Percentiles rank a stretch among this genome's conserved stretches.
Conservation (phyloP, 1,284 basidiomycete genomes). For the Papiliotrema flavescens region DNA sequence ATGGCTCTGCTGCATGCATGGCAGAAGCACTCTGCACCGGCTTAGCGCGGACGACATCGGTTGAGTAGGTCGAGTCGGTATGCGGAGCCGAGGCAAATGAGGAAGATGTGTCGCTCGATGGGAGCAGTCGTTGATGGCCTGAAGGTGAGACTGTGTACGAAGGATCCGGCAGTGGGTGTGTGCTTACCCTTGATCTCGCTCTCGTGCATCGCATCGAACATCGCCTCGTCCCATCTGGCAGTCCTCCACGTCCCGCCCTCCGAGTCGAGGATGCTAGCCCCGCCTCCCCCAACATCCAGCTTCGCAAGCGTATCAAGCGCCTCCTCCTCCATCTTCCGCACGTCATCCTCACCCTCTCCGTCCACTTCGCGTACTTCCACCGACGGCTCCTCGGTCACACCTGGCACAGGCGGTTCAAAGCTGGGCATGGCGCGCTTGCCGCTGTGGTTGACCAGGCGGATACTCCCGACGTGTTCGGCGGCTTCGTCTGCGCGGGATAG, state of each 20-base stretch:
- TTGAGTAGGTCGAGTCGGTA: conserved; percentile 18
- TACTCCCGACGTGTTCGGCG: conserved; percentile 71
- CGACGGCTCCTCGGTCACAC: not conserved
- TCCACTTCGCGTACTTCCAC: conserved; percentile 55
- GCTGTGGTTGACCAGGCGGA: conserved; percentile 58
- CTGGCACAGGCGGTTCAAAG: conserved; percentile 50
- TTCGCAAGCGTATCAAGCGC: conserved; percentile 67
- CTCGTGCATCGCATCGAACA: conserved; percentile 18
- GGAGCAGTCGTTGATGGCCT: conserved; percentile 15
- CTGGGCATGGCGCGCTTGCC: conserved; percentile 53
- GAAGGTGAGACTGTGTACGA: not conserved
- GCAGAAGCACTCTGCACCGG: conserved; percentile 18
- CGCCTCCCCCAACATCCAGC: conserved; percentile 55
- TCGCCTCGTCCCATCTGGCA: conserved; percentile 40
- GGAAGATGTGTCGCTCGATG: conserved; percentile 17
- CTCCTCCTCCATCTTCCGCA: conserved; percentile 58
- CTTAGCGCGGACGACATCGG: conserved; percentile 7
- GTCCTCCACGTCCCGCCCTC: conserved; percentile 41
- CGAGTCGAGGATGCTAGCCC: conserved; percentile 10
- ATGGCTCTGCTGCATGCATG: conserved; percentile 11
- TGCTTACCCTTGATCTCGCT: conserved; percentile 29
- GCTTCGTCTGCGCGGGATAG: conserved; percentile 61
- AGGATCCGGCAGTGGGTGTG: not conserved
- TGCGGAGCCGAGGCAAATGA: conserved; percentile 13
- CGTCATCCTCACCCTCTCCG: conserved; percentile 54